Base-by-base conservation (phyloP, 208 protist genomes). In the Lotmaria passim region DNA sequence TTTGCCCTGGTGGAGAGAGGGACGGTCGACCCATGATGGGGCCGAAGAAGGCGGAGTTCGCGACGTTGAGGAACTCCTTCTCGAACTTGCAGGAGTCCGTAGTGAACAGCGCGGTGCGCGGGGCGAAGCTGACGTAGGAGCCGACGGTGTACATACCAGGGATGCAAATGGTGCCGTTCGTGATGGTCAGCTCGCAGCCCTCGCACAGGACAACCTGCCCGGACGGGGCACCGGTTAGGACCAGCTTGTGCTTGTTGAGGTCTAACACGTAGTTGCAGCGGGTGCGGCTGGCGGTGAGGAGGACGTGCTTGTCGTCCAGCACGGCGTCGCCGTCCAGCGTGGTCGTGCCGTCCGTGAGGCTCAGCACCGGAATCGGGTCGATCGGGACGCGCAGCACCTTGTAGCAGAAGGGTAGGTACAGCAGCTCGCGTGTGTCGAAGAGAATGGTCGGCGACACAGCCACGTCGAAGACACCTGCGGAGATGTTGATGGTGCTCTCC, bases 111-210 rank as follows among this genome's bases (percentile, higher is more conserved):
- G 78, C 53, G 11, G 91, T 75, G 34, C 79, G 79, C 10, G 81
- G 47, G 28, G 81, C 89, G 59, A 88, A 95, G 73, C 88, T 90
- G 23, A 93, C 85, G 79, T 91, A 97, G 21, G 89, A 95, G 69
- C 84, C 80, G 44, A 97, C 66, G 3, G 81, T 73, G 78, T 94
- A 94, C 79, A 90, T 80, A 53, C 92, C 89, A 0, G 92, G 86
- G 3, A 97, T 68, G 14, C 86, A 63, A 43, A 97, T 63, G n/a
- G 79, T 86, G 59, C 92, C 92, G 81, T 95, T 97, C 23, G 80
- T 89, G 60, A 97, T 86, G 33, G 81, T 92, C 66, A 97, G 60
- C 50, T 97, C 82, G 68, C 86, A 93, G 58, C 86, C 82, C 34
- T 94, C 88, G 59, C 70, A 75, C 30, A 97, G 64, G 5, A 94